Percentiles rank a stretch among this genome's conserved stretches.
phyloP scores from a whole-genome alignment of 768 basidiomycete species.

The Cytidiella melzeri region DNA sequence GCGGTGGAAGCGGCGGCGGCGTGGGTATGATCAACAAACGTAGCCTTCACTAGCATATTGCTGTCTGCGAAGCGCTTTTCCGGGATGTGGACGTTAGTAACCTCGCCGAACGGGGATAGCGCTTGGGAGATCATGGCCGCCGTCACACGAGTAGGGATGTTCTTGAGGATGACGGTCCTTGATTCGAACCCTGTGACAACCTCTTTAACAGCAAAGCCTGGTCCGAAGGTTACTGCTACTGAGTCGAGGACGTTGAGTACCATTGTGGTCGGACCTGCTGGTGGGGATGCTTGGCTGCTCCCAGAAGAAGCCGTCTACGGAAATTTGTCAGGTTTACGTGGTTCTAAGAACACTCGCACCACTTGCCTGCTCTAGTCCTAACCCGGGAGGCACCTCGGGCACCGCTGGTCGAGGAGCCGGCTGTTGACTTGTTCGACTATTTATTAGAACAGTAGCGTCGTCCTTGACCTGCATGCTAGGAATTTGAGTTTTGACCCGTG shows the following conservation, averaged over 20 bases:
- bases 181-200: slow-evolving; percentile 68
- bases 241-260: slow-evolving; percentile 42
- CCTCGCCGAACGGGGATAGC: slow-evolving; percentile 41
- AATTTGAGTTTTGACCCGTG: too few relatives aligned
- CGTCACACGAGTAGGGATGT: slow-evolving; percentile 37
- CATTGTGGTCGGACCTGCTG: slow-evolving; percentile 5
- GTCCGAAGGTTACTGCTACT: slow-evolving; percentile 47
- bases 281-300: too few relatives aligned
- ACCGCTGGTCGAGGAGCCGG: neutral
- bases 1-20: slow-evolving; percentile 47
- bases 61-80: slow-evolving; percentile 5
- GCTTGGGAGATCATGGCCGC: slow-evolving; percentile 30
- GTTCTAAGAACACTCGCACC: neutral
- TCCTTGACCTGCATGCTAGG: too few relatives aligned
- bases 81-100: slow-evolving; percentile 30
- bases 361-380: slow-evolving; percentile 17
- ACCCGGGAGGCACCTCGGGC: slow-evolving; percentile 19
- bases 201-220: slow-evolving; percentile 54
- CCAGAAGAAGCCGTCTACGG: neutral
- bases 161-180: slow-evolving; percentile 48
- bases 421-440: too few relatives aligned
- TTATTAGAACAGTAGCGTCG: too few relatives aligned
- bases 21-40: slow-evolving; percentile 41
- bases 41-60: slow-evolving; percentile 33
- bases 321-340: too few relatives aligned